Evolutionary conservation across 495 filamentous ascomycete species (phyloP).

Genomic region (Gamarada debralockiae): DNA sequence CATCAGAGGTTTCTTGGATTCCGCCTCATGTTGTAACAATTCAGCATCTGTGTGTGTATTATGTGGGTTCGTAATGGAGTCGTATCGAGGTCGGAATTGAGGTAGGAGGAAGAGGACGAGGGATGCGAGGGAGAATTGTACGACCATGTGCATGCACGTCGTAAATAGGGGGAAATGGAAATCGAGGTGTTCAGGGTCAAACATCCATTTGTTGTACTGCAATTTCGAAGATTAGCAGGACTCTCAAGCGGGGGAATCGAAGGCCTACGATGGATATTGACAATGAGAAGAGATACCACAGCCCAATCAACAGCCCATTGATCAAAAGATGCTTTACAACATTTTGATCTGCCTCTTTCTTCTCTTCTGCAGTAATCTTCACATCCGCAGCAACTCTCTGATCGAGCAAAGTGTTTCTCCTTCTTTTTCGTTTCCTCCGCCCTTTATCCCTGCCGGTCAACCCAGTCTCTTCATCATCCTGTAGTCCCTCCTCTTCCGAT

Average conservation of each 20-base stretch:
- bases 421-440: conserved; percentile 59
- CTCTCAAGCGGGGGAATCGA: not conserved
- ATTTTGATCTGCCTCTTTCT: conserved; percentile 64
- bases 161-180: conserved; percentile 97
- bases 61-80: conserved; percentile 35
- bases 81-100: conserved; percentile 67
- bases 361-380: conserved; percentile 54
- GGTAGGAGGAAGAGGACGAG: conserved; percentile 81
- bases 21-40: conserved; percentile 45
- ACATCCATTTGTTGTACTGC: conserved; percentile 99
- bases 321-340: conserved; percentile 62
- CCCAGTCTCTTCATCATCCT: conserved; percentile 87
- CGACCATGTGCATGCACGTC: conserved; percentile 91
- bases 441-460: conserved; percentile 69
- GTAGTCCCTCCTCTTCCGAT: conserved; percentile 62
- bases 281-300: conserved; percentile 95
- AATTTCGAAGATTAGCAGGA: not conserved
- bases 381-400: conserved; percentile 61
- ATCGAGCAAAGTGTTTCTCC: conserved; percentile 66
- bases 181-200: conserved; percentile 74
- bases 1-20: conserved; percentile 74
- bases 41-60: conserved; percentile 41
- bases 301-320: conserved; percentile 72
- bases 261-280: conserved; percentile 86
- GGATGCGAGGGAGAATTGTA: conserved; percentile 84